Base-by-base conservation (phyloP, 495 filamentous ascomycete species). In the Melanomma pulvis-pyrius region DNA sequence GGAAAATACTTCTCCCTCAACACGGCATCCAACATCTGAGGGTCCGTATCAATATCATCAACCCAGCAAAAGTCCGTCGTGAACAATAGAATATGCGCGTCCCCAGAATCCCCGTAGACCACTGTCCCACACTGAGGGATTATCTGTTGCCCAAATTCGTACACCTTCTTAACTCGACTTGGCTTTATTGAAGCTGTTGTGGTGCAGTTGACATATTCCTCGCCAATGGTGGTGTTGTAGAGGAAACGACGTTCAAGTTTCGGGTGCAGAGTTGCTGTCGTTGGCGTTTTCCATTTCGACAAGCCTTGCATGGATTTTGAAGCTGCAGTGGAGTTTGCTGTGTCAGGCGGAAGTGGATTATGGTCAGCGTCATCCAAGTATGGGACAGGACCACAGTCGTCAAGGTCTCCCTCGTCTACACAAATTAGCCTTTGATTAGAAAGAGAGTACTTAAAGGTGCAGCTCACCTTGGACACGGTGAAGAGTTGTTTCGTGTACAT, bases 321-420 rank as follows among this genome's bases (percentile, higher is more conserved):
- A 4, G n/a, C 17, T 9, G 53, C 53, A 19, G 53, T 36, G 3
- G 53, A 15, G 28, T 7, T 21, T 17, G 59, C 1, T n/a, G n/a
- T n/a, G n/a, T n/a, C n/a, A 3, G 24, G 21, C 5, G 59, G 44
- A 32, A 53, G 44, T 17, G 59, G 59, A 11, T 26, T 7, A 48
- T 41, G 60, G 19, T 49, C 36, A 11, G 1, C 6, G 4, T 3
- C n/a, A 26, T 54, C 3, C 1, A 54, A n/a, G n/a, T 19, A 4
- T 44, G 59, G 47, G 7, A 55, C 22, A n/a, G 60, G 60, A 17
- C 60, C 60, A 28, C 60, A 63, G 28, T 63, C 60, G 8, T 63
- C 60, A 9, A 63, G 60, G 13, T 55, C 51, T 15, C 41, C 25
- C 19, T 56, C 53, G 17, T 34, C 53, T 56, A n/a, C 26, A 47